Evolutionary conservation across 2,329 filamentous ascomycete genomes (phyloP).

Genomic region (Escovopsis weberi): DNA sequence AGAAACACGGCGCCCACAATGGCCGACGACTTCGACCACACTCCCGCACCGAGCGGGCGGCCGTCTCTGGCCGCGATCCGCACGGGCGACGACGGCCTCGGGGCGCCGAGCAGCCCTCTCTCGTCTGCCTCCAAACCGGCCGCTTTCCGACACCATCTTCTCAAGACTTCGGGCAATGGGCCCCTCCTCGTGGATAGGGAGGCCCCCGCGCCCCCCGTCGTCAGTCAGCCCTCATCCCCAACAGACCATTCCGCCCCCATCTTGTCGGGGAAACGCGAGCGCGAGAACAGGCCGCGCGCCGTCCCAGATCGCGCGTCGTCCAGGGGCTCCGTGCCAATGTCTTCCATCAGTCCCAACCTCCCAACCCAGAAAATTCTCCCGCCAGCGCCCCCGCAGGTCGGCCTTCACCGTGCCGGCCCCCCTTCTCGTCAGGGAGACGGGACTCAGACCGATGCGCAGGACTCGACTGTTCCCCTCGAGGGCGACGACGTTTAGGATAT

Average conservation of each 20-base stretch:
- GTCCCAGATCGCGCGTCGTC: background rate
- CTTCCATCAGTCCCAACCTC: too few relatives aligned
- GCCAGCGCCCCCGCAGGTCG: too few relatives aligned
- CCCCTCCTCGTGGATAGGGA: constrained; percentile 10
- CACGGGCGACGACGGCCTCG: constrained; percentile 3
- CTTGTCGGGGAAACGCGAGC: background rate
- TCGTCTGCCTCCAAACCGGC: constrained; percentile 3
- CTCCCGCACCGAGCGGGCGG: constrained; percentile 18
- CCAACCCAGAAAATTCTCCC: too few relatives aligned
- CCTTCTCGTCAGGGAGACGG: background rate
- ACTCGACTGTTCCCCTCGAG: constrained; percentile 7
- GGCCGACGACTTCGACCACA: constrained; percentile 17
- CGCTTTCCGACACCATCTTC: constrained; percentile 10
- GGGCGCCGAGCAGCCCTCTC: background rate
- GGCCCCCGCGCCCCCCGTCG: constrained; percentile 8
- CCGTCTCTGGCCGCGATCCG: constrained; percentile 13
- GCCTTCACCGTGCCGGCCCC: background rate
- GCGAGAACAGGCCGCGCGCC: constrained; percentile 4
- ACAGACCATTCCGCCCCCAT: background rate
- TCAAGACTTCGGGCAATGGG: constrained; percentile 11
- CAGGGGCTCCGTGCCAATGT: too few relatives aligned
- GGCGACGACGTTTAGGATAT: constrained; percentile 10
- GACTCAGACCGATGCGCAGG: constrained; percentile 4
- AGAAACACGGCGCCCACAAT: too few relatives aligned
- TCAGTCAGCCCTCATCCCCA: constrained; percentile 5